Base-by-base conservation (phyloP, 2,329 filamentous ascomycete genomes). In the Hypoxylon sp. region DNA sequence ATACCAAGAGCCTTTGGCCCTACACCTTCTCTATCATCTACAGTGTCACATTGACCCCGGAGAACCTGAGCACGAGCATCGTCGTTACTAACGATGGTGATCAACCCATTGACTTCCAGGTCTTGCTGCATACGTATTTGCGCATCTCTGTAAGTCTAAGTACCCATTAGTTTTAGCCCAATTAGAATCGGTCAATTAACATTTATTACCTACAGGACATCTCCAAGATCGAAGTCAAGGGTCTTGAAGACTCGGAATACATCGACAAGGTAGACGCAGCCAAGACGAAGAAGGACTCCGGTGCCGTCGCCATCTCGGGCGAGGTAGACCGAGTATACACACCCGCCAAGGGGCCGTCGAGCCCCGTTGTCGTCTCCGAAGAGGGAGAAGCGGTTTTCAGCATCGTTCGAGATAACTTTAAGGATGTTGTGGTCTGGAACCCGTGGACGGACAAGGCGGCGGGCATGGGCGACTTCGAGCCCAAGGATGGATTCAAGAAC, bases 381-480 rank as follows among this genome's bases (percentile, higher is more conserved):
- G 80, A 73, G 38, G 86, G 83, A 53, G 80, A 81, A 65, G 78
- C 85, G 9, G 75, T 81, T 40, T 91, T 89, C 75, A 84, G 86
- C 52, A 79, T 97, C 46, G 83, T 88, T 29, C 84, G 94, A 55
- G 91, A 97, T 72, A 92, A 91, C 61, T 80, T 99, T 61, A 82
- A 83, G 56, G 90, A 97, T 62, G 86, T 94, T 11, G 93, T 97
- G 1, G 89, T 97, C 20, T 99, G 94, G 94, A 99, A 99, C 73
- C 94, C 94, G 1, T 97, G 93, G 91, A 79, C 81, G 29, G 90
- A 92, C 58, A 96, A 95, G 77, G 85, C 90, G 1, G 83, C 85
- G 63, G 80, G 80, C 4, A 96, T 96, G 75, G 85, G 78, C 42
- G 94, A 99, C 72, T 97, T 97, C 69, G 82, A 81, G 51, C 94